Base-by-base conservation (phyloP, 192 early-diverging fungal species). In the Umbelopsis sp. region DNA sequence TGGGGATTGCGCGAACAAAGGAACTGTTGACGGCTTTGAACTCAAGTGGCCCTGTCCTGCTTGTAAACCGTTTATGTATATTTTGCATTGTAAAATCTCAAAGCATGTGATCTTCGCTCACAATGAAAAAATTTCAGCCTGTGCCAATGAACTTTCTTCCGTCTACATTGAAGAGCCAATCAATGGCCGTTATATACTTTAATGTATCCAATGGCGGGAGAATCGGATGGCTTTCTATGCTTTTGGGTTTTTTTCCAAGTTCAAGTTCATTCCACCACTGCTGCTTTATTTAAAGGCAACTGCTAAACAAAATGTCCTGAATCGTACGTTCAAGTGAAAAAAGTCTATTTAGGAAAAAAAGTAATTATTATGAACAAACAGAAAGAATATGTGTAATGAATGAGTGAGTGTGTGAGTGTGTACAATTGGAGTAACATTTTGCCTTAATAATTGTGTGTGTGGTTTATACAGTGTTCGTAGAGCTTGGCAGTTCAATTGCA, bases 101-200 rank as follows among this genome's bases (percentile, higher is more conserved):
- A 62, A 62, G 56, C 56, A 62, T 62, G 56, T 62, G 56, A 62
- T 62, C 56, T 14, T 17, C 56, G 56, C 56, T 62, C 31, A 62
- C 29, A 62, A 34, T 34, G 56, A 34, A 29, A 62, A 62, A 62
- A 62, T 34, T n/a, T 17, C 24, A 17, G 31, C 17, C 7, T 22
- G 6, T 20, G 26, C 20, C 10, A 62, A 34, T 32, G 4, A 34
- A 14, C 5, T 62, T 22, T 31, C 31, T 62, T 49, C n/a, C 38
- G 38, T 5, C 12, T 41, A 38, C 3, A 8, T 8, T 38, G 3
- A 38, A 38, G 8, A 16, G 3, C 56, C 56, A 62, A 62, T 62
- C 8, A 20, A 34, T 20, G 32, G 17, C 17, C 56, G 12, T 34
- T 29, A 5, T 62, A 12, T 11, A 49, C 47, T 49, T n/a, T 2